Evolutionary conservation across 495 filamentous ascomycete genomes (phyloP).

Genomic region (Hypoxylon fragiforme): DNA sequence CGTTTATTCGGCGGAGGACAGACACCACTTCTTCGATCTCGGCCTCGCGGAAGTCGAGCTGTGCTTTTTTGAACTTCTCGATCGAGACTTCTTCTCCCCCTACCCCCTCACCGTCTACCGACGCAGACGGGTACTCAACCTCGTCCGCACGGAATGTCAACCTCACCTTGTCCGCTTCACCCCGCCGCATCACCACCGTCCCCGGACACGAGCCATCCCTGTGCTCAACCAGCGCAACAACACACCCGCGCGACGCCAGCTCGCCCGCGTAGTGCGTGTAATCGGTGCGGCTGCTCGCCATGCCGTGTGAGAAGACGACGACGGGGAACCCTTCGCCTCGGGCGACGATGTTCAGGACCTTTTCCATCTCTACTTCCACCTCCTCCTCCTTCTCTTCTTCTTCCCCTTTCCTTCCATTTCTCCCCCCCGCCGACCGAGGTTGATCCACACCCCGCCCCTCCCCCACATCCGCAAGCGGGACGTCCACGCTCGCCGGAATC

Average conservation of each 20-base stretch:
- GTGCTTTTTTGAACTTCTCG: constrained; percentile 47
- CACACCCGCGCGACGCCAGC: constrained; percentile 54
- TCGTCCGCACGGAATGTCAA: constrained; percentile 38
- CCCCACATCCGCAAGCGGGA: constrained; percentile 41
- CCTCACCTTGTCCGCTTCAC: constrained; percentile 28
- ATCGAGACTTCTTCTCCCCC: constrained; percentile 27
- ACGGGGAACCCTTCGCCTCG: constrained; percentile 43
- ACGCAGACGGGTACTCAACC: constrained; percentile 35
- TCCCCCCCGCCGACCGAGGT: too few species aligned
- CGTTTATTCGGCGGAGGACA: constrained; percentile 48
- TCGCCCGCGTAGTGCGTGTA: constrained; percentile 59
- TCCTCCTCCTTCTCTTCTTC: too few species aligned
- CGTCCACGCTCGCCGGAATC: constrained; percentile 51
- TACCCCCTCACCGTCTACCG: too few species aligned
- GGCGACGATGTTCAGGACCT: constrained; percentile 28
- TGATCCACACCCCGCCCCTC: too few species aligned
- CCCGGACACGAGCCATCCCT: constrained; percentile 58
- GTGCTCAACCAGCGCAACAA: constrained; percentile 58
- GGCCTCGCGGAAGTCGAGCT: constrained; percentile 56
- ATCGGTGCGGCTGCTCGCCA: constrained; percentile 52
- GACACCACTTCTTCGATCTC: constrained; percentile 55
- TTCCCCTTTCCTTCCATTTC: too few species aligned
- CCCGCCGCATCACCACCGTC: constrained; percentile 41
- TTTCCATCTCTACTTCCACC: constrained; percentile 15
- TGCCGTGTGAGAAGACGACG: constrained; percentile 59